phyloP scores from a whole-genome alignment of 805 yeast species.

The Yarrowia sp. region DNA sequence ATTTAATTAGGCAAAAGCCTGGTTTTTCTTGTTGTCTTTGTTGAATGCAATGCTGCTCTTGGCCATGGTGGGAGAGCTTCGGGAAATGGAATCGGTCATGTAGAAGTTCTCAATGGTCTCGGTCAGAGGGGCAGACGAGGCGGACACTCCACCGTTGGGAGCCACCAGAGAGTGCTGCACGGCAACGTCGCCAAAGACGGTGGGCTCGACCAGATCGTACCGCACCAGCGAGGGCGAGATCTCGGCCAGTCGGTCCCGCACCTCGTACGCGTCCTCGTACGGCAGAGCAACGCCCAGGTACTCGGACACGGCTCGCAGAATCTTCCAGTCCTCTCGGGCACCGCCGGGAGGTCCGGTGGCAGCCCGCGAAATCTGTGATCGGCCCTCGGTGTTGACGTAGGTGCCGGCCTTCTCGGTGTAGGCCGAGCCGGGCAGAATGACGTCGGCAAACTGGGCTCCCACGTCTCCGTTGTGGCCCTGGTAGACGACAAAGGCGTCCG shows the following conservation, averaged over 20 bases:
- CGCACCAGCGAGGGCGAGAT: constrained; percentile 78
- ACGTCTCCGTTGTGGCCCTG: constrained; percentile 91
- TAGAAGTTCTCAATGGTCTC: constrained; percentile 80
- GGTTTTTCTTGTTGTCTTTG: constrained; percentile 27
- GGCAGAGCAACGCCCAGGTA: constrained; percentile 69
- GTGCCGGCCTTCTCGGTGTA: constrained; percentile 85
- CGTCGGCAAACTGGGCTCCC: constrained; percentile 87
- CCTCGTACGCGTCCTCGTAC: constrained; percentile 66
- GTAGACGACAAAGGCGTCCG: constrained; percentile 82
- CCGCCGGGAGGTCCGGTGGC: constrained; percentile 85
- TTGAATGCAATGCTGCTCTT: constrained; percentile 60
- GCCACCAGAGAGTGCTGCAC: constrained; percentile 45
- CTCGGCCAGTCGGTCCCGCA: constrained; percentile 68
- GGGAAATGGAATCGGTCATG: constrained; percentile 82
- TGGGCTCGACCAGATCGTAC: constrained; percentile 72
- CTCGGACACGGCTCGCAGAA: constrained; percentile 77
- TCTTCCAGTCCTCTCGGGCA: constrained; percentile 91
- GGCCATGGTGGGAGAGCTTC: constrained; percentile 90
- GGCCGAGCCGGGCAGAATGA: constrained; percentile 81
- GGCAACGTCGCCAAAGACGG: constrained; percentile 57
- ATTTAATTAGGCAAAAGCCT: constrained; percentile 26
- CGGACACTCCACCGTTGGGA: constrained; percentile 41
- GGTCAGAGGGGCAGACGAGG: constrained; percentile 52
- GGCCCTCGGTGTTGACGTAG: constrained; percentile 85
- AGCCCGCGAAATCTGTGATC: constrained; percentile 80